Evolutionary conservation across 495 filamentous ascomycete genomes (phyloP), one percentile per base, ranked within the genome.

Genomic region (Hyaloscypha hepaticicola): DNA sequence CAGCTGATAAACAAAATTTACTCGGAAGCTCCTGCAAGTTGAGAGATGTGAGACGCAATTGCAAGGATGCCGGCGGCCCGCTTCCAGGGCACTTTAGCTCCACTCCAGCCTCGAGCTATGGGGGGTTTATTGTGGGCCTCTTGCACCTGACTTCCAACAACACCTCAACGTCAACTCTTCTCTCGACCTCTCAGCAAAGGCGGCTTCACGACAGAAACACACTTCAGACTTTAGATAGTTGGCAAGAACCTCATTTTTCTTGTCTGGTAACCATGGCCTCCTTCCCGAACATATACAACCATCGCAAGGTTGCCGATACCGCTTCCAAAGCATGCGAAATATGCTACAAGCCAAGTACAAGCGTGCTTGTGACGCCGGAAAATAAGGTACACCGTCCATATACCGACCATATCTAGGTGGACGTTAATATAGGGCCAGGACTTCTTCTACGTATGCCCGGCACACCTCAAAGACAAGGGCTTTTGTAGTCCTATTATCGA

Each of bases 361-460:
- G 86, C 70, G 95, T 98, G 26, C 79, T 99, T 63, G 89, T 97
- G 65, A 97, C 92, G 2, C 83, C 91, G 0, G 92, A 96, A 70
- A 94, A 90, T 74, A 96, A 94, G 85, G 92, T 93, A 45, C 38
- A 45, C 4, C 38, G 38, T 19, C 38, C 0, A 19, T 19, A 45
- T 3, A 45, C 38, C 38, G 38, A 45, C 11, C 38, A 4, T 45
- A 1, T 3, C 38, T 45, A 16, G 38, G 3, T 45, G 38, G 38
- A 11, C 16, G 38, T 45, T 45, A 45, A 45, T 16, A 16, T 16
- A 45, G 38, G 38, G 38, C 67, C 45, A 96, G 91, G 95, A 99
- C 74, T 96, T 90, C 79, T 98, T 99, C 76, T 96, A 96, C 72
- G 83, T 94, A 31, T 99, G 95, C 71, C 83, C 87, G 16, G 79